Evolutionary conservation across 371 early-diverging fungal species (phyloP), one percentile per base, ranked within the genome.

Genomic region (Rhizomucor miehei): DNA sequence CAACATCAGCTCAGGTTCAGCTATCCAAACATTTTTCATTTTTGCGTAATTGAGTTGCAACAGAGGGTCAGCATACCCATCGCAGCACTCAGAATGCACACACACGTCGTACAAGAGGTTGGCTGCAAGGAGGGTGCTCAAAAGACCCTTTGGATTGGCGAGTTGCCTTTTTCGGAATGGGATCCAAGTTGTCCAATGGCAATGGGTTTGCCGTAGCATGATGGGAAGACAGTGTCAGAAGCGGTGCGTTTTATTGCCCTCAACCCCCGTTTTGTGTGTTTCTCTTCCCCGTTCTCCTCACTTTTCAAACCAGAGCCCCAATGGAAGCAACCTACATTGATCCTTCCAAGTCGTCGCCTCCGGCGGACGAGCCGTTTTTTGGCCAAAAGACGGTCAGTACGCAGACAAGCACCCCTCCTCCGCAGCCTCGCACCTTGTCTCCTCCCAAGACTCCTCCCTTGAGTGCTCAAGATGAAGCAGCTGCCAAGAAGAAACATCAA

Each of bases 381-480:
- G 20, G 16, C 16, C 40, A 34, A 9, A 55, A 55, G 20, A 48
- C 48, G n/a, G 46, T 40, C 20, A 14, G 47, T 34, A 57, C 57
- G 21, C 57, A 57, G 29, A 51, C 57, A 1, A 44, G 57, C 36
- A 51, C 57, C 20, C 57, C 57, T 1, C 49, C 63, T 10, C 37
- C 52, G 8, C 49, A 38, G 19, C 41, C 55, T 24, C 47, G 51
- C 1, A 56, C 37, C 6, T 21, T 56, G 3, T 72, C 76, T n/a
- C 65, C 65, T n/a, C 76, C 76, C 21, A 66, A 60, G 34, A 70
- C 73, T 2, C 76, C 76, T 17, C 73, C 73, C 17, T 55, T 59
- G 10, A 37, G 17, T 3, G 24, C 24, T n/a, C 20, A 38, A 12
- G 63, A 60, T 13, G 51, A 29, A 58, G 36, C 17, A 50, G 43